Evolutionary conservation across 2,329 filamentous ascomycete genomes (phyloP).

Genomic region (Akanthomyces muscarius): DNA sequence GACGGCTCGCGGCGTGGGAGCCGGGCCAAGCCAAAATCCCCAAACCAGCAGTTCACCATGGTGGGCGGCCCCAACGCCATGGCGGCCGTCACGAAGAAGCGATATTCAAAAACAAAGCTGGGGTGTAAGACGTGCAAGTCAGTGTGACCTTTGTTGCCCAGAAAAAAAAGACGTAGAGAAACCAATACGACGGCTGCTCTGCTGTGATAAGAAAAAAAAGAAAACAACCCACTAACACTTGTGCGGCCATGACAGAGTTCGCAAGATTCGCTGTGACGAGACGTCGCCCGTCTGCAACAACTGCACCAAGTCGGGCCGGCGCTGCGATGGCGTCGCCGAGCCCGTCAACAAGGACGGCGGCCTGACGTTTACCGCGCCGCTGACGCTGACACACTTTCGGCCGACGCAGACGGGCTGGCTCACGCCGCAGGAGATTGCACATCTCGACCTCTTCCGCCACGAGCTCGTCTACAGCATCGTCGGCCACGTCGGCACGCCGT

Average conservation of each 20-base stretch:
- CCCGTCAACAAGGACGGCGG: constrained; percentile 12
- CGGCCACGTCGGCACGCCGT: constrained; percentile 13
- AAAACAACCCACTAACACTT: background rate
- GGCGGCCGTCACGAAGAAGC: constrained; percentile 11
- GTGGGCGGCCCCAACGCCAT: background rate
- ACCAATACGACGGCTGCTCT: too few relatives aligned
- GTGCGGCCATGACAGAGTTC: constrained; percentile 16
- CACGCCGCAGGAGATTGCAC: constrained; percentile 6
- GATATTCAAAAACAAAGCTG: constrained; percentile 17
- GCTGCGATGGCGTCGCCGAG: constrained; percentile 20
- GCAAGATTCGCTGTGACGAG: constrained; percentile 22
- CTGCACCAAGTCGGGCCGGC: constrained; percentile 19
- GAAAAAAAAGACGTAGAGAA: background rate
- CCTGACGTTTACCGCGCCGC: constrained; percentile 22
- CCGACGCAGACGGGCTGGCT: constrained; percentile 18
- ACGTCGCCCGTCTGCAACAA: constrained; percentile 20
- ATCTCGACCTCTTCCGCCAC: constrained; percentile 18
- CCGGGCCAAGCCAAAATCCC: constrained; percentile 6
- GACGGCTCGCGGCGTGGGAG: constrained; percentile 5
- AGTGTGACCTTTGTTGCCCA: background rate
- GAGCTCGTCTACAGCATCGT: constrained; percentile 21
- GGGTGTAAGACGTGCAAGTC: constrained; percentile 19
- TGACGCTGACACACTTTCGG: constrained; percentile 21
- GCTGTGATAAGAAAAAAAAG: background rate
- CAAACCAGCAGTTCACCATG: background rate